phyloP scores from a whole-genome alignment of 1,284 basidiomycete genomes.

The Hemileia vastatrix region DNA sequence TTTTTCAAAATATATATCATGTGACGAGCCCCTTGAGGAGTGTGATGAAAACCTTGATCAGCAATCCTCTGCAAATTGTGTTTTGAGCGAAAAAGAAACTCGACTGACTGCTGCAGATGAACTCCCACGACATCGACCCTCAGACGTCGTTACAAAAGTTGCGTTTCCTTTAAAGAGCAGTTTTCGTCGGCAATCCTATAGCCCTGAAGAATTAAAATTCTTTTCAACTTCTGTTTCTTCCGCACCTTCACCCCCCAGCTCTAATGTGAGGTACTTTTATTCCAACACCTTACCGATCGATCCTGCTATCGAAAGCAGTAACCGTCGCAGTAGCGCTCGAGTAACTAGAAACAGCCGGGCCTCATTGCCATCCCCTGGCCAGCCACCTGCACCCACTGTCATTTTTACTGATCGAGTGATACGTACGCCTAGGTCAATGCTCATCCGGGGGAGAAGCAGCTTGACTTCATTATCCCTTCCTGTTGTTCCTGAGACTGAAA shows the following conservation, averaged over 20 bases:
- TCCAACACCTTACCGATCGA: background rate
- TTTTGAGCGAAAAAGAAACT: too few relatives aligned
- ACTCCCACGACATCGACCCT: too few relatives aligned
- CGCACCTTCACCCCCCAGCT: background rate
- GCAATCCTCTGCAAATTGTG: too few relatives aligned
- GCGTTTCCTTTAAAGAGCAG: constrained; percentile 16
- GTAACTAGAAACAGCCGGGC: constrained; percentile 2
- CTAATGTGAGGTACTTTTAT: too few relatives aligned
- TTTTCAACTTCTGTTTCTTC: constrained; percentile 4
- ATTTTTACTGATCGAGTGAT: constrained; percentile 9
- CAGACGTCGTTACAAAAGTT: too few relatives aligned
- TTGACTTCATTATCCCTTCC: constrained; percentile 9
- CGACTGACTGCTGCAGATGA: too few relatives aligned
- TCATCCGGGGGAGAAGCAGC: constrained; percentile 10
- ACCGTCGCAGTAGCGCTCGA: constrained; percentile 7
- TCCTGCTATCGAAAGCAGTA: constrained; percentile 3
- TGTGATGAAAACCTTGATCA: too few relatives aligned
- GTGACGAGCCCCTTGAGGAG: too few relatives aligned
- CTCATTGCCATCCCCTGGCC: background rate
- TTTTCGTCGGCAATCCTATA: constrained; percentile 13
- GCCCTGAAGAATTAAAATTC: constrained; percentile 2
- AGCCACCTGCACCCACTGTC: background rate
- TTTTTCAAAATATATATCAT: too few relatives aligned
- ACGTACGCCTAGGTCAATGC: constrained; percentile 12
- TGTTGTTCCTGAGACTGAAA: background rate